A percentile compares a stretch with the other conserved stretches of the same genome.
Evolutionary conservation across 176 grass and related monocot species (phyloP).

Genomic region (Microstegium vimineum): DNA sequence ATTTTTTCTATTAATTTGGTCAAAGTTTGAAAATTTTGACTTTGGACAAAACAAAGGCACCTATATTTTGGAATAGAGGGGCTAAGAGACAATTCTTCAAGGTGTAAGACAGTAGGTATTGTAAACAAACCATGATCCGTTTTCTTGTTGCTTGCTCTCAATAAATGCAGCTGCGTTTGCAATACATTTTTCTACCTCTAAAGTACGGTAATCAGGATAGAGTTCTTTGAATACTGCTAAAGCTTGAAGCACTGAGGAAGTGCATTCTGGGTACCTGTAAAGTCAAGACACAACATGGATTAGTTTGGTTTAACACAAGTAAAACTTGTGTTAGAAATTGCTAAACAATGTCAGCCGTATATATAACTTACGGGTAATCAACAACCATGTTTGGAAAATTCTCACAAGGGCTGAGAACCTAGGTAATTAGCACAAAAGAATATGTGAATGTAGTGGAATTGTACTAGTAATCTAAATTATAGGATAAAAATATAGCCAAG

Average conservation of each 20-base stretch:
- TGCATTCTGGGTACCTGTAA: conserved; percentile 46
- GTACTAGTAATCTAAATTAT: too few relatives aligned
- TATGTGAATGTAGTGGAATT: too few relatives aligned
- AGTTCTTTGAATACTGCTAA: conserved; percentile 36
- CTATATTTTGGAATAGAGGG: not conserved
- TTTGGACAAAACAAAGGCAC: too few relatives aligned
- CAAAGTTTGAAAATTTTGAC: too few relatives aligned
- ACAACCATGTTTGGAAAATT: conserved; percentile 26
- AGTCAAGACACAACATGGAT: not conserved
- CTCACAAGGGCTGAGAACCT: conserved; percentile 33
- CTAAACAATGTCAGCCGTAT: not conserved
- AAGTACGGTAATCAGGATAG: conserved; percentile 19
- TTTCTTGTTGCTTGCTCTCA: not conserved
- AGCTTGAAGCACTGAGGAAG: conserved; percentile 46
- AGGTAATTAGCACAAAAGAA: not conserved
- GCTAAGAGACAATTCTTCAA: not conserved
- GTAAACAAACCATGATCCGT: not conserved
- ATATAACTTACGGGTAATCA: conserved; percentile 31
- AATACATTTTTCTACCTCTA: conserved; percentile 44
- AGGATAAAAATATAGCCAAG: too few relatives aligned
- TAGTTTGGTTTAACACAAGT: not conserved
- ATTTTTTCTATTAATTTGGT: too few relatives aligned
- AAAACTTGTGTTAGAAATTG: not conserved
- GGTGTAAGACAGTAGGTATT: too few relatives aligned
- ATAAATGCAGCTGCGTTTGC: not conserved